Conservation (phyloP, 352 stramenopile species). For the Globisporangium nodosum region DNA sequence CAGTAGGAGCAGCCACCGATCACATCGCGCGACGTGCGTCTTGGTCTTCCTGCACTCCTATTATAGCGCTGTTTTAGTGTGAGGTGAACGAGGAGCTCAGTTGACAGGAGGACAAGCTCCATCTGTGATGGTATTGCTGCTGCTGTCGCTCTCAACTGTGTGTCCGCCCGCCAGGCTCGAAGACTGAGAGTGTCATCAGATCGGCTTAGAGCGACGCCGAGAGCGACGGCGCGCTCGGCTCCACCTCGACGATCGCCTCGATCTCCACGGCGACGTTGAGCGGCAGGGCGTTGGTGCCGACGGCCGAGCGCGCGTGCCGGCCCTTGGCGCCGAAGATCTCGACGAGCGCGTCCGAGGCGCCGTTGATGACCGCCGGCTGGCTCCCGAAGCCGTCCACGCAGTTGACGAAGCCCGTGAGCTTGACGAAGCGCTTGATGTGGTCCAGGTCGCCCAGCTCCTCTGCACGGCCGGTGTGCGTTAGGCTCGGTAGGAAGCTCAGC, state of each 20-base stretch:
- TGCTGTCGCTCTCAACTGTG: background rate
- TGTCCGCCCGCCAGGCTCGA: background rate
- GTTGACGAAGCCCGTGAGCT: conserved; percentile 93
- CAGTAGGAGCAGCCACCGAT: background rate
- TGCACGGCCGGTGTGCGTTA: conserved; percentile 1
- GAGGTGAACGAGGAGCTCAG: no score
- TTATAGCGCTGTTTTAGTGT: no score
- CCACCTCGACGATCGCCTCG: conserved; percentile 91
- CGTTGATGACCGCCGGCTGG: conserved; percentile 91
- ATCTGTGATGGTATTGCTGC: background rate
- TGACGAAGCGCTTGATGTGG: conserved; percentile 88
- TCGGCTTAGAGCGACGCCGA: conserved; percentile 14
- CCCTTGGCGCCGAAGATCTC: conserved; percentile 81
- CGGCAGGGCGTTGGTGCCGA: conserved; percentile 92
- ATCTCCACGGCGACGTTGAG: conserved; percentile 93
- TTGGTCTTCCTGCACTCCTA: no score
- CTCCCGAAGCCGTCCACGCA: conserved; percentile 79
- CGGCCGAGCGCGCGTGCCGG: conserved; percentile 83
- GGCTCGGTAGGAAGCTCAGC: background rate
- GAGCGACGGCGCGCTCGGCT: conserved; percentile 22
- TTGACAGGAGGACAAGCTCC: no score
- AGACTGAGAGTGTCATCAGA: background rate
- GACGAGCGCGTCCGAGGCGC: conserved; percentile 82
- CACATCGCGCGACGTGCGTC: background rate
- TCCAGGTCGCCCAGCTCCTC: conserved; percentile 80